Evolutionary conservation across 164 flowering plant genomes (phyloP), one percentile per base, ranked within the genome.

Genomic region (Tetracentron sinense): DNA sequence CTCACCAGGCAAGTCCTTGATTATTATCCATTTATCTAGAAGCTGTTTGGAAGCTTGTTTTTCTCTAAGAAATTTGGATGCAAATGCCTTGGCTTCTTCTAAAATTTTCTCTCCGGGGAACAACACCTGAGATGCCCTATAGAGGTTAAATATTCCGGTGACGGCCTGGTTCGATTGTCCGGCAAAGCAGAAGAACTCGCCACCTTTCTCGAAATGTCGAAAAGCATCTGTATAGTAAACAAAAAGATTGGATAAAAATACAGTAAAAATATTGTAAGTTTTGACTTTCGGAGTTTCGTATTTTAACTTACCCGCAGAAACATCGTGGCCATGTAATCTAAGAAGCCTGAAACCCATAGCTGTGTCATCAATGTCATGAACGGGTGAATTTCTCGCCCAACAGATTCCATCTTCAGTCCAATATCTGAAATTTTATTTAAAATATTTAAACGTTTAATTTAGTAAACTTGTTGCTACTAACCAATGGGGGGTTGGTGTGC

Each of bases 261-360:
- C n/a, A n/a, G n/a, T n/a, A n/a, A 19, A 14, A 58, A 54, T 21
- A 54, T 21, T 54, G 6, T 16, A 38, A 8, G n/a, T n/a, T n/a
- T n/a, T n/a, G n/a, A n/a, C n/a, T n/a, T n/a, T n/a, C n/a, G n/a
- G n/a, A n/a, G n/a, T n/a, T n/a, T n/a, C n/a, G n/a, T n/a, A n/a
- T n/a, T n/a, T n/a, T n/a, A 38, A 38, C 15, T 69, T 76, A 94
- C 98, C 90, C 3, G 92, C 70, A 35, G 93, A 86, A 49, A 94
- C 87, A 0, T 86, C 70, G 59, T 83, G 77, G 6, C 98, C 98
- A 70, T 89, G 87, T 44, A 89, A 56, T 44, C 98, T 71, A 15
- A 91, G 71, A 6, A 94, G 75, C 73, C 98, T 80, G 63, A 94
- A 94, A 6, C 77, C 97, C 98, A 91, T 87, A 33, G 97, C 84